Base-by-base conservation (phyloP, 1,284 basidiomycete genomes). In the Ganoderma leucocontextum region DNA sequence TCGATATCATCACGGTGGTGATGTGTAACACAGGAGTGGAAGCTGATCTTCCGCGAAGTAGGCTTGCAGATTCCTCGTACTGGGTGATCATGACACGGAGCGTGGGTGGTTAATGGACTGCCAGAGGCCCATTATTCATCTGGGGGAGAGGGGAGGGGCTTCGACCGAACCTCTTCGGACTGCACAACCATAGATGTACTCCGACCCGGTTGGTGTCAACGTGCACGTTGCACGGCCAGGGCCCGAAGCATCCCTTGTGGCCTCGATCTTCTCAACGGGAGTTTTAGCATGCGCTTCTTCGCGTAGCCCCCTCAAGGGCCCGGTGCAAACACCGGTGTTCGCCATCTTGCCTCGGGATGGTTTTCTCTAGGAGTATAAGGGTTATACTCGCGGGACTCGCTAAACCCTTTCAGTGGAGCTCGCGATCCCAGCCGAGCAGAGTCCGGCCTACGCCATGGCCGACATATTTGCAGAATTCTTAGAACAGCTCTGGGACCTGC, bases 401-500 rank as follows among this genome's bases (percentile, higher is more conserved):
- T 22, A 5, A 10, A 5, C 35, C 22, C 33, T 1, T 9, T 3
- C 15, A n/a, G 35, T 6, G 33, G 10, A n/a, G 35, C 17, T 19
- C 19, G 8, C 33, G 8, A 7, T 8, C 25, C n/a, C 8, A 22
- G 13, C 22, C 12, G 2, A n/a, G n/a, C 22, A n/a, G 35, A 36
- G 22, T 25, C 47, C 12, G 36, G 19, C 1, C 35, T 2, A 10
- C n/a, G 19, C 19, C 38, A 58, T 58, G 55, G 36, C 35, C 4
- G 55, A 58, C 55, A 19, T 58, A 19, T 38, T 58, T 38, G 19
- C 55, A 19, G 55, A 35, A n/a, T 38, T 58, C 29, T 35, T 58
- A n/a, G n/a, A 36, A 38, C 55, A 58, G 36, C 33, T 58, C 10
- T 58, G 55, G 55, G n/a, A 58, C 7, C 12, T 58, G 55, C 55